Conservation (phyloP, 2,329 filamentous ascomycete species). For the Aspergillus niger region DNA sequence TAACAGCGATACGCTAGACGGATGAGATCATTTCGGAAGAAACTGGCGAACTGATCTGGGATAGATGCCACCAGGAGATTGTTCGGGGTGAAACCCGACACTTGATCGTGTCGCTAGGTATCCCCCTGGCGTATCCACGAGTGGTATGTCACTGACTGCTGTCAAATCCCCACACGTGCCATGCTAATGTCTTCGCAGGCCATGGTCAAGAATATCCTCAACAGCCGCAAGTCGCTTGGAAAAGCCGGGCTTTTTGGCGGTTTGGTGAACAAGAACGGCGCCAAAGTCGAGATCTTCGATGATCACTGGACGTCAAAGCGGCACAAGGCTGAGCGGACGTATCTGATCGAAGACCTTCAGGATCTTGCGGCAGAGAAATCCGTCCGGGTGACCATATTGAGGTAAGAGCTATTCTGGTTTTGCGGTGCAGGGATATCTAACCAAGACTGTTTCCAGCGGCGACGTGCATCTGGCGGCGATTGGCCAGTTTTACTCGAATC, state of each 20-base stretch:
- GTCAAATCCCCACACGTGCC: conserved; percentile 34
- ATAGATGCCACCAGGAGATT: conserved; percentile 80
- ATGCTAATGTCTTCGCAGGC: conserved; percentile 52
- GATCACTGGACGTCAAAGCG: conserved; percentile 98
- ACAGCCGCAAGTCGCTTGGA: conserved; percentile 83
- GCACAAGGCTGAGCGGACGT: conserved; percentile 86
- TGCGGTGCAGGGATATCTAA: background rate
- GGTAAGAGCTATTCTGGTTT: conserved; percentile 44
- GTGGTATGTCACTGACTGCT: conserved; percentile 56
- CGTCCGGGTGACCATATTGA: conserved; percentile 85
- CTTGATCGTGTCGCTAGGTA: conserved; percentile 80
- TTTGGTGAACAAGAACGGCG: conserved; percentile 86
- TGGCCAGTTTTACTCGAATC: conserved; percentile 92
- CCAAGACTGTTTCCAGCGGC: conserved; percentile 56
- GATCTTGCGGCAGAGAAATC: conserved; percentile 92
- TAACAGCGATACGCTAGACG: conserved; percentile 46
- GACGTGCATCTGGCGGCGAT: conserved; percentile 92
- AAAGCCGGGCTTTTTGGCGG: conserved; percentile 76
- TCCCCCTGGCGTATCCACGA: conserved; percentile 80
- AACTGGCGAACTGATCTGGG: conserved; percentile 84
- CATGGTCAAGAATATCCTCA: conserved; percentile 69
- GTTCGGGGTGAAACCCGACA: conserved; percentile 84
- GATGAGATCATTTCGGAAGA: conserved; percentile 77
- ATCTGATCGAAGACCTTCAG: conserved; percentile 87
- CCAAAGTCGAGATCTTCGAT: conserved; percentile 87